Percentiles rank a stretch among this genome's conserved stretches.
phyloP scores from a whole-genome alignment of 106 monocot species.

The Triglochin maritima region DNA sequence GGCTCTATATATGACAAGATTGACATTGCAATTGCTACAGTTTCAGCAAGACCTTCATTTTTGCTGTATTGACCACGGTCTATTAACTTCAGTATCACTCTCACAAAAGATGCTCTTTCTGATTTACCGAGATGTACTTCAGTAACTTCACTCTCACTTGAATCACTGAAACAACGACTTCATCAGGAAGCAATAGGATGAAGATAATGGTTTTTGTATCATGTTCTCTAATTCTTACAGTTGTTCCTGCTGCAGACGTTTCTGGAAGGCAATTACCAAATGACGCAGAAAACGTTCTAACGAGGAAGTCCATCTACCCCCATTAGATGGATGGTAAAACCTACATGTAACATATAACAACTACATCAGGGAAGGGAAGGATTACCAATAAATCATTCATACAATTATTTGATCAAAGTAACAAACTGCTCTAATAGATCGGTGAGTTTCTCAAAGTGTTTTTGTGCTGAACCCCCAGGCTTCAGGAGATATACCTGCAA shows the following conservation, averaged over 20 bases:
- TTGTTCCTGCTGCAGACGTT: conserved; percentile 66
- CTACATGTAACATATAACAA: conserved; percentile 20
- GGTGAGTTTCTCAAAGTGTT: conserved; percentile 71
- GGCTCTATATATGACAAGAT: conserved; percentile 93
- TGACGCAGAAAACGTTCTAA: conserved; percentile 77
- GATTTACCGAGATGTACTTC: conserved; percentile 48
- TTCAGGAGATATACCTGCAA: conserved; percentile 82
- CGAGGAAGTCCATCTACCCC: conserved; percentile 89
- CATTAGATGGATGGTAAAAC: conserved; percentile 98
- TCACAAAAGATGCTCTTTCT: conserved; percentile 77
- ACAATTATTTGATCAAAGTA: conserved; percentile 11
- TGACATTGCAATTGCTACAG: conserved; percentile 82
- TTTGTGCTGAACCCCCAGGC: conserved; percentile 56
- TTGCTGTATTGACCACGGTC: conserved; percentile 99
- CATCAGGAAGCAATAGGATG: neutral
- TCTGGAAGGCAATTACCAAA: conserved; percentile 72
- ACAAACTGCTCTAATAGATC: conserved; percentile 85
- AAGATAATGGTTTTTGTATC: neutral
- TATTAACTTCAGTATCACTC: conserved; percentile 65
- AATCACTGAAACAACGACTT: conserved; percentile 27
- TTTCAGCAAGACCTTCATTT: conserved; percentile 81
- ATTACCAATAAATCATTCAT: neutral
- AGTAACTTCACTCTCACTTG: conserved; percentile 16
- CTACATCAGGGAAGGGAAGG: neutral
- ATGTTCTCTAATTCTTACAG: conserved; percentile 41